These are phyloP conservation scores for Aspergillus calidoustus DNA, from an alignment of 2,329 filamentous ascomycete genomes.

Conservation along the genomic window DNA sequence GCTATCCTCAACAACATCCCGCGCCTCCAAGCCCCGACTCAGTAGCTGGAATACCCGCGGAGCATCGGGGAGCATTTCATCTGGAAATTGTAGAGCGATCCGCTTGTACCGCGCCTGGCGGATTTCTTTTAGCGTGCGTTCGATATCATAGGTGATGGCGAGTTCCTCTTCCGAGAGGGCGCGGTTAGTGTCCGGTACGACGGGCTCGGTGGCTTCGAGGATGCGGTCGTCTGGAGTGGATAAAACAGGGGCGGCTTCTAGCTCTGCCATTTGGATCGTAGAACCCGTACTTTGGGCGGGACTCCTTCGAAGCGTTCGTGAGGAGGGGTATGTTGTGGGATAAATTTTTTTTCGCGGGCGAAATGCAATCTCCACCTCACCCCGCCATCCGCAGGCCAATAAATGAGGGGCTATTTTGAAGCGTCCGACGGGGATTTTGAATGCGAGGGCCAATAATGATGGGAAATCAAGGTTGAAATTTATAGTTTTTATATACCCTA, in stretches of 20 bases:
- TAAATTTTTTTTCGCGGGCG: slow-evolving; percentile 26
- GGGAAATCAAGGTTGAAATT: neutral
- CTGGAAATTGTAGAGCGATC: slow-evolving; percentile 93
- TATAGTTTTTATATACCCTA: slow-evolving; percentile 35
- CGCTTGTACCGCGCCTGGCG: slow-evolving; percentile 70
- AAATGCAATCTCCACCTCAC: slow-evolving; percentile 33
- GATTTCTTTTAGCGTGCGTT: slow-evolving; percentile 77
- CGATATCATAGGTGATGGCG: slow-evolving; percentile 79
- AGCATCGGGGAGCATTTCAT: slow-evolving; percentile 87
- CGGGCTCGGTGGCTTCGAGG: slow-evolving; percentile 58
- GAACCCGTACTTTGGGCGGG: neutral
- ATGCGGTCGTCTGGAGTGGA: slow-evolving; percentile 67
- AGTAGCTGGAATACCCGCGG: slow-evolving; percentile 76
- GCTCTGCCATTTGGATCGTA: slow-evolving; percentile 34
- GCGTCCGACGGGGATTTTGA: neutral
- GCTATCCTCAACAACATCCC: slow-evolving; percentile 24
- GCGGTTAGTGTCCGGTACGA: slow-evolving; percentile 39
- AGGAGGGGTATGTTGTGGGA: slow-evolving; percentile 17
- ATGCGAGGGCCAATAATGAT: neutral
- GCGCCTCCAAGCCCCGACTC: slow-evolving; percentile 53
- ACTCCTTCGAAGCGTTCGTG: slow-evolving; percentile 4
- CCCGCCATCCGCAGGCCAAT: slow-evolving; percentile 34
- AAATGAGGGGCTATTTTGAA: slow-evolving; percentile 6
- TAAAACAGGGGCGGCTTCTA: slow-evolving; percentile 59
- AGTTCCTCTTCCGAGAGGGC: slow-evolving; percentile 70